Percentiles rank a stretch among this genome's conserved stretches.
These are phyloP conservation scores for Mrakiaceae sp. DNA, from an alignment of 1,284 basidiomycete species.

Conservation along the genomic window DNA sequence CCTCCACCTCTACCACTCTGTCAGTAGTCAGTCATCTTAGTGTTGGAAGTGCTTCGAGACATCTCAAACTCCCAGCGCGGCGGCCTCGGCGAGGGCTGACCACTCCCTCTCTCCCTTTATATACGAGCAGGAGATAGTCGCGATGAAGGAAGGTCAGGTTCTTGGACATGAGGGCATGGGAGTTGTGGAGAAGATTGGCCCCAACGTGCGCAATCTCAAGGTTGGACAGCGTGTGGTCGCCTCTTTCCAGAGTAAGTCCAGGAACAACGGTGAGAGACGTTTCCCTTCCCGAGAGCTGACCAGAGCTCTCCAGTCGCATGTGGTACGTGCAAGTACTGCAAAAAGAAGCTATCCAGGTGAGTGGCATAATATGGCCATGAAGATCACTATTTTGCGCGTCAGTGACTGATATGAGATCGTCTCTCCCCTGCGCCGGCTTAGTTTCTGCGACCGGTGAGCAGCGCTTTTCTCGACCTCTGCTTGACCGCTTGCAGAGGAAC, in stretches of 20 bases:
- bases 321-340: slow-evolving; percentile 59
- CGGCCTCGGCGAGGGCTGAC: background rate
- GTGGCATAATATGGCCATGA: too few relatives aligned
- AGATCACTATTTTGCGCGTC: too few relatives aligned
- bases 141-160: slow-evolving; percentile 58
- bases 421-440: slow-evolving; percentile 21
- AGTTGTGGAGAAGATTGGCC: slow-evolving; percentile 51
- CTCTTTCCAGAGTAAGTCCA: slow-evolving; percentile 48
- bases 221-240: slow-evolving; percentile 58
- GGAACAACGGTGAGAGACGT: too few relatives aligned
- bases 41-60: background rate
- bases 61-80: background rate
- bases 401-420: too few relatives aligned
- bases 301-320: slow-evolving; percentile 32
- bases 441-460: slow-evolving; percentile 48
- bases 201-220: slow-evolving; percentile 48
- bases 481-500: too few relatives aligned
- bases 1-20: slow-evolving; percentile 11
- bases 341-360: slow-evolving; percentile 47
- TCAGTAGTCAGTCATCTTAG: background rate
- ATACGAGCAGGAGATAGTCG: slow-evolving; percentile 41
- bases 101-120: slow-evolving; percentile 21
- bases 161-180: slow-evolving; percentile 59
- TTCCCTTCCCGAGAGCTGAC: background rate
- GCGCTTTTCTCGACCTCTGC: too few relatives aligned